Conservation (phyloP, 2,329 filamentous ascomycete genomes). For the Arthrobotrys musiformis region DNA sequence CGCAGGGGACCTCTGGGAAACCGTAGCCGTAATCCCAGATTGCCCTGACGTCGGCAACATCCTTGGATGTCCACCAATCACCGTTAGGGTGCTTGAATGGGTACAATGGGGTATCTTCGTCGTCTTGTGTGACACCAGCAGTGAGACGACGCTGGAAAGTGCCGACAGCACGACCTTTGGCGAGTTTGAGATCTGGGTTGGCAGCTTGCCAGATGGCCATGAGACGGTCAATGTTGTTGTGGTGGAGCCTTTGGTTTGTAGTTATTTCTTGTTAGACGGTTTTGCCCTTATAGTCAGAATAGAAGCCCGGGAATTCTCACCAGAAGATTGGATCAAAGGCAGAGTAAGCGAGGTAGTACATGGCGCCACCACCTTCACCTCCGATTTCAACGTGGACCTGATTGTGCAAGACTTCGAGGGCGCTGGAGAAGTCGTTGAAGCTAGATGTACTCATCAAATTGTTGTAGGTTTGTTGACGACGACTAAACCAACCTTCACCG, state of each 20-base stretch:
- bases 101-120: constrained; percentile 56
- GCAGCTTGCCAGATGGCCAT: constrained; percentile 60
- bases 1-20: constrained; percentile 57
- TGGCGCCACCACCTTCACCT: constrained; percentile 56
- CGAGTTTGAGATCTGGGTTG: constrained; percentile 49
- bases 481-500: constrained; percentile 17
- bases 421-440: constrained; percentile 56
- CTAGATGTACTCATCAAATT: constrained; percentile 53
- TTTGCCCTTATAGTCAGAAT: neutral
- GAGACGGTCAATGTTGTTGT: constrained; percentile 59
- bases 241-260: constrained; percentile 49
- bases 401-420: constrained; percentile 59
- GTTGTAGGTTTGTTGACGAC: constrained; percentile 57
- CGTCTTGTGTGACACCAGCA: constrained; percentile 24
- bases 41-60: constrained; percentile 42
- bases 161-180: constrained; percentile 23
- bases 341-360: constrained; percentile 58
- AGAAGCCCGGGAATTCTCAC: constrained; percentile 19
- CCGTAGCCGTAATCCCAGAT: constrained; percentile 56
- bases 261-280: neutral
- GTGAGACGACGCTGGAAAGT: constrained; percentile 55
- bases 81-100: constrained; percentile 56
- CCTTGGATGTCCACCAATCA: constrained; percentile 53
- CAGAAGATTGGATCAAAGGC: constrained; percentile 61
- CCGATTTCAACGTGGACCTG: constrained; percentile 55